A percentile compares a stretch with the other conserved stretches of the same genome.
These are phyloP conservation scores for Candida dendrica DNA, from an alignment of 805 yeast genomes.

Conservation along the genomic window DNA sequence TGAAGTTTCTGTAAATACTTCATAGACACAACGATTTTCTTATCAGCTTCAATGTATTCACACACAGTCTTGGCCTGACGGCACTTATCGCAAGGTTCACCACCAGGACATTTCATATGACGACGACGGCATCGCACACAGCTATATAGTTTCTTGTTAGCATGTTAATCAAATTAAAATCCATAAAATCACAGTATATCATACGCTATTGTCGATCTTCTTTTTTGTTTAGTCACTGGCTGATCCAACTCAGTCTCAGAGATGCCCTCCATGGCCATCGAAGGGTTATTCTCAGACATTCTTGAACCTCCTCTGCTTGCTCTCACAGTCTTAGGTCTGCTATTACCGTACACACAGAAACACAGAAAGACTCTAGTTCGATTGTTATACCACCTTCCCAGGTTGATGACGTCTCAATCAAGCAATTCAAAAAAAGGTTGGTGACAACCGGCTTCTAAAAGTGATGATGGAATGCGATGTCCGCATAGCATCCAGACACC, in stretches of 20 bases:
- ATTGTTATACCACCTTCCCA: too few species aligned
- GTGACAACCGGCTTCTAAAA: neutral
- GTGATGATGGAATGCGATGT: neutral
- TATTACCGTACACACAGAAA: too few species aligned
- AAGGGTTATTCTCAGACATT: neutral
- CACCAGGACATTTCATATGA: constrained; percentile 75
- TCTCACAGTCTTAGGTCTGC: too few species aligned
- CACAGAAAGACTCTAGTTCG: too few species aligned
- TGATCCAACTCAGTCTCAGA: neutral
- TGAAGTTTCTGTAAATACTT: constrained; percentile 61
- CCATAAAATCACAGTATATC: neutral
- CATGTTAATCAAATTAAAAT: neutral
- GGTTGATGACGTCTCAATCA: too few species aligned
- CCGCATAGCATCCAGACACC: neutral
- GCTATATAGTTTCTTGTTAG: neutral
- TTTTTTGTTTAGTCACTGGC: constrained; percentile 1
- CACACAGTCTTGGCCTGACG: constrained; percentile 46
- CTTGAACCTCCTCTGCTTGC: too few species aligned
- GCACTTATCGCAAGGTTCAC: constrained; percentile 66
- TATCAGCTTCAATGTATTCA: constrained; percentile 66
- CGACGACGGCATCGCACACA: constrained; percentile 65
- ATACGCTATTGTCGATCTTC: constrained; percentile 2
- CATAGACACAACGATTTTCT: constrained; percentile 67
- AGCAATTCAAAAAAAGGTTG: neutral
- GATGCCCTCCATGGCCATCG: neutral